These are phyloP conservation scores for Boehmeria nivea DNA, from an alignment of 306 rosid genomes.

Conservation along the genomic window DNA sequence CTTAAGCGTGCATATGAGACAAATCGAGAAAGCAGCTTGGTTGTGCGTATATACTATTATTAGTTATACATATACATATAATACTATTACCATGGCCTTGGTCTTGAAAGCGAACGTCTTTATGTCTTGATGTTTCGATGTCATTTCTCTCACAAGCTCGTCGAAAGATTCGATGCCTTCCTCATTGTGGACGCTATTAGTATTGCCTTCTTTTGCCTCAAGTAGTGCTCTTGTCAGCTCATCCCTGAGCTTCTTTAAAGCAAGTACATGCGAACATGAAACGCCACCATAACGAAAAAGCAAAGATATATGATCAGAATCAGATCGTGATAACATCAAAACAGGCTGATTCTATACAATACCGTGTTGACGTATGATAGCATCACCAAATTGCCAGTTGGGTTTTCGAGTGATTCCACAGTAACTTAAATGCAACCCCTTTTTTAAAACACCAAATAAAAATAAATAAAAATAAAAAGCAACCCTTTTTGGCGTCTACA, in stretches of 20 bases:
- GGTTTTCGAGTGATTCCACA: constrained; percentile 1
- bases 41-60: too few species aligned
- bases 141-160: constrained; percentile 71
- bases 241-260: constrained; percentile 62
- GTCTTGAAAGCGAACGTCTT: constrained; percentile 79
- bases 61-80: not conserved
- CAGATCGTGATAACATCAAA: not conserved
- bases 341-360: not conserved
- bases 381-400: constrained; percentile 7
- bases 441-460: too few species aligned
- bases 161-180: constrained; percentile 60
- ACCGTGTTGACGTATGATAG: constrained; percentile 14
- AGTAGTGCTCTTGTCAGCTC: constrained; percentile 64
- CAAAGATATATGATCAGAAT: not conserved
- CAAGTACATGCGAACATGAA: constrained; percentile 23
- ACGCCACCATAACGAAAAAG: constrained; percentile 13
- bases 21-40: not conserved
- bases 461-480: not conserved
- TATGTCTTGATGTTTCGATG: constrained; percentile 53
- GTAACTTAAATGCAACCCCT: not conserved
- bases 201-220: constrained; percentile 48
- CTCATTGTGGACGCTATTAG: constrained; percentile 19
- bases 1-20: not conserved
- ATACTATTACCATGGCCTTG: constrained; percentile 66
- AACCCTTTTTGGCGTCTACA: not conserved